A percentile compares a stretch with the other conserved stretches of the same genome.
These are phyloP conservation scores for Durotheca rogersii DNA, from an alignment of 495 filamentous ascomycete genomes.

Conservation along the genomic window DNA sequence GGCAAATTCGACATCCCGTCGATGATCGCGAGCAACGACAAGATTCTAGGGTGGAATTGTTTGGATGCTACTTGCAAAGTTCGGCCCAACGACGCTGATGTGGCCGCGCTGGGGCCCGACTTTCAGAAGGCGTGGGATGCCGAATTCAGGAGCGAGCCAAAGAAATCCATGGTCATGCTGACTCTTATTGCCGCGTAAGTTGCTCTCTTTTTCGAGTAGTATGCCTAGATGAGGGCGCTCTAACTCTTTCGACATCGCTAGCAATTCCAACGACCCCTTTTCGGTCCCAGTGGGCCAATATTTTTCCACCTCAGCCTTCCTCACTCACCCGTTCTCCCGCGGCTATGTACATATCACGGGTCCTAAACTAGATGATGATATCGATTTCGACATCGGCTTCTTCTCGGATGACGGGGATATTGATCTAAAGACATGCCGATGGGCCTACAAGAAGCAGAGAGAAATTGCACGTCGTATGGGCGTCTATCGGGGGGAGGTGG, in stretches of 20 bases:
- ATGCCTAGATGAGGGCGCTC: background rate
- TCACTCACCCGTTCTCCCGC: slow-evolving; percentile 53
- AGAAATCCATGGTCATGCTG: slow-evolving; percentile 39
- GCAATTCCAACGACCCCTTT: slow-evolving; percentile 6
- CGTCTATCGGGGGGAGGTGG: slow-evolving; percentile 54
- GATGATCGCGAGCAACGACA: slow-evolving; percentile 20
- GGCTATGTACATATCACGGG: slow-evolving; percentile 55
- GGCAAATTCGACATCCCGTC: too few relatives aligned
- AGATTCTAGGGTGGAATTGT: slow-evolving; percentile 46
- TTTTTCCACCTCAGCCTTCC: slow-evolving; percentile 39
- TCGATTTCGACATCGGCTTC: slow-evolving; percentile 44
- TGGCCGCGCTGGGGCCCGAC: slow-evolving; percentile 40
- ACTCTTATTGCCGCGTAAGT: slow-evolving; percentile 28
- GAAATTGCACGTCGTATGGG: slow-evolving; percentile 56
- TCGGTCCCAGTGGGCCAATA: slow-evolving; percentile 36
- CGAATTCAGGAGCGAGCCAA: slow-evolving; percentile 41
- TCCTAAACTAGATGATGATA: slow-evolving; percentile 29
- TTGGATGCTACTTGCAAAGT: slow-evolving; percentile 49
- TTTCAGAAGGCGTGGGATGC: slow-evolving; percentile 44
- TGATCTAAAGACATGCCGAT: slow-evolving; percentile 45
- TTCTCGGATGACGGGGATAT: slow-evolving; percentile 42
- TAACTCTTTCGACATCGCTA: slow-evolving; percentile 2
- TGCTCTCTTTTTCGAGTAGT: background rate
- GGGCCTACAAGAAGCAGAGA: slow-evolving; percentile 54
- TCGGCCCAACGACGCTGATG: slow-evolving; percentile 43